These are phyloP conservation scores for Coemansia umbellata DNA, from an alignment of 192 early-diverging fungal genomes.

Conservation along the genomic window DNA sequence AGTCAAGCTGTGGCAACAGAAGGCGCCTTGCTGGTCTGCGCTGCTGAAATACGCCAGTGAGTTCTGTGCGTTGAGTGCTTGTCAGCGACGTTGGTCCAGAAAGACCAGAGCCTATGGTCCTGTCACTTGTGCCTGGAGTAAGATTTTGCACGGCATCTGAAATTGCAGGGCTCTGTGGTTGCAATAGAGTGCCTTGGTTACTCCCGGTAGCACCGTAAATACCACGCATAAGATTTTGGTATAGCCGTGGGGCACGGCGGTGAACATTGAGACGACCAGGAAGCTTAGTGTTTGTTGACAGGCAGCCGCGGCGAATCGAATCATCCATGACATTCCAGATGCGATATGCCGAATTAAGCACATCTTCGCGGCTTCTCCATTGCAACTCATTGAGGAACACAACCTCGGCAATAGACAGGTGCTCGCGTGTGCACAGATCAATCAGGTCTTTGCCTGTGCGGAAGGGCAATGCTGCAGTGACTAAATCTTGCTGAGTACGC, in stretches of 20 bases:
- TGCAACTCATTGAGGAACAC: constrained; percentile 92
- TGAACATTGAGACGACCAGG: constrained; percentile 79
- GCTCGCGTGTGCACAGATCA: constrained; percentile 73
- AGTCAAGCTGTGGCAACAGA: constrained; percentile 80
- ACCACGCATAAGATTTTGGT: constrained; percentile 80
- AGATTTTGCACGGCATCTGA: constrained; percentile 12
- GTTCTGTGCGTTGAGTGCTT: constrained; percentile 38
- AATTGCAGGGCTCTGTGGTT: constrained; percentile 7
- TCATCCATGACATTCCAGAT: constrained; percentile 96
- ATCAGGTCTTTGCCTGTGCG: constrained; percentile 72
- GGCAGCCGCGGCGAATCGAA: constrained; percentile 70
- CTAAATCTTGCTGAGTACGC: constrained; percentile 64
- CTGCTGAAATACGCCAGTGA: constrained; percentile 36
- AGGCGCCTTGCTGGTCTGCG: constrained; percentile 37
- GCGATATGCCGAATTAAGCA: constrained; percentile 64
- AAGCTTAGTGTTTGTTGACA: constrained; percentile 59
- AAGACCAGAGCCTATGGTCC: background rate
- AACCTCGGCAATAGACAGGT: constrained; percentile 91
- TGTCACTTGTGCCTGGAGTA: background rate
- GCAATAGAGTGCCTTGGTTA: constrained; percentile 23
- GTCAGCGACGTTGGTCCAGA: constrained; percentile 22
- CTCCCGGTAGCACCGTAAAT: constrained; percentile 52
- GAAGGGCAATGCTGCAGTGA: constrained; percentile 82
- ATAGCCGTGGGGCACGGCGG: constrained; percentile 82
- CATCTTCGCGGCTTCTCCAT: constrained; percentile 81